These are phyloP conservation scores for Xerocomus nothofagi DNA, from an alignment of 1,284 basidiomycete genomes.

Conservation along the genomic window DNA sequence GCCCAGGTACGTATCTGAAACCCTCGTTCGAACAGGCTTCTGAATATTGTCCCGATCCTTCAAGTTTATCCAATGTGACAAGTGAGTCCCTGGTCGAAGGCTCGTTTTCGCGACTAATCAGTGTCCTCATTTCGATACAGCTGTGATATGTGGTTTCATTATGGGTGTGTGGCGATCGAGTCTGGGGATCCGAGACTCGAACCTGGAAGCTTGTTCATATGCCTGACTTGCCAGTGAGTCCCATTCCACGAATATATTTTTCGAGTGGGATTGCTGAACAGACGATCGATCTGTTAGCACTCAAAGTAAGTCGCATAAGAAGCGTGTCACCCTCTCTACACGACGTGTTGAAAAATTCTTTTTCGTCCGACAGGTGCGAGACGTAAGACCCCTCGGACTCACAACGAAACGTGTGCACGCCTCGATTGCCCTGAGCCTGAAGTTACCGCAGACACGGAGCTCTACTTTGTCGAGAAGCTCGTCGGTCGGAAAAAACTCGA, in stretches of 20 bases:
- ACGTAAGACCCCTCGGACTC: slow-evolving; percentile 9
- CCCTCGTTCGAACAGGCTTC: neutral
- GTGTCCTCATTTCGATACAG: slow-evolving; percentile 15
- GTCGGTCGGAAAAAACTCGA: slow-evolving; percentile 31
- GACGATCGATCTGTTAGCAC: slow-evolving; percentile 5
- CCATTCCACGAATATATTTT: neutral
- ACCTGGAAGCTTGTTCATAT: slow-evolving; percentile 24
- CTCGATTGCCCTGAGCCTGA: slow-evolving; percentile 26
- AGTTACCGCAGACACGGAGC: slow-evolving; percentile 11
- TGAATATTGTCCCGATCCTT: neutral
- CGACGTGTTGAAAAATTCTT: neutral
- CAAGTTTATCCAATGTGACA: slow-evolving; percentile 36
- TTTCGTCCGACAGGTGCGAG: slow-evolving; percentile 10
- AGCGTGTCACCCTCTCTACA: neutral
- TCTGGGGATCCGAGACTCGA: slow-evolving; percentile 30
- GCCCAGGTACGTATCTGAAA: slow-evolving; percentile 19
- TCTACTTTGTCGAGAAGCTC: slow-evolving; percentile 34
- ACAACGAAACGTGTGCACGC: slow-evolving; percentile 21
- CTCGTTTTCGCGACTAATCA: neutral
- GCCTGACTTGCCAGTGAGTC: slow-evolving; percentile 34
- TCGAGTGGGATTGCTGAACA: slow-evolving; percentile 4
- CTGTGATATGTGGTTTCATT: slow-evolving; percentile 39
- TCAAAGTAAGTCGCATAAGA: slow-evolving; percentile 13
- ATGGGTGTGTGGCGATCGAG: slow-evolving; percentile 33
- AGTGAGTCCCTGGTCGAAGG: slow-evolving; percentile 18